phyloP scores from a whole-genome alignment of 139 green algal species.

The Nannochloris sp. region DNA sequence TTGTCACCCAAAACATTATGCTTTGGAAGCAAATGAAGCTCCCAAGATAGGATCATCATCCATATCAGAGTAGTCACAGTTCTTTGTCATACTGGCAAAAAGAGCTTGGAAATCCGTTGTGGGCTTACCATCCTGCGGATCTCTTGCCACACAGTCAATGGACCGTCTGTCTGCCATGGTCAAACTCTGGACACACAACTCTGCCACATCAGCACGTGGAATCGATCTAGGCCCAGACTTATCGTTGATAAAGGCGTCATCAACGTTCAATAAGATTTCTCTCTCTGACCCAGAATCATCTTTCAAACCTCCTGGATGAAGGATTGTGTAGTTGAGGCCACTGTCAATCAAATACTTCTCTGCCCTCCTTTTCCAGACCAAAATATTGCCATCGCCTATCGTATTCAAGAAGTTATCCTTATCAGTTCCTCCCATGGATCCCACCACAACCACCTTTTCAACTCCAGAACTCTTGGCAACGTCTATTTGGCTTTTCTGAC shows the following conservation, averaged over 20 bases:
- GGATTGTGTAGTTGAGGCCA: conserved; percentile 47
- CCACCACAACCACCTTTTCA: conserved; percentile 43
- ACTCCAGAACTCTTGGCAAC: conserved; percentile 57
- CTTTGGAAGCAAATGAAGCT: background rate
- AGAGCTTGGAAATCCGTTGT: conserved; percentile 39
- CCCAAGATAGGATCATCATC: conserved; percentile 1
- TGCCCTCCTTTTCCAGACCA: conserved; percentile 76
- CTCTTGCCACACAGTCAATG: conserved; percentile 36
- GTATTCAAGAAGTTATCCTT: conserved; percentile 52
- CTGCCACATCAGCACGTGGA: conserved; percentile 69
- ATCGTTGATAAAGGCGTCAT: conserved; percentile 59
- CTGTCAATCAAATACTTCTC: conserved; percentile 71
- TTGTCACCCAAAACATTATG: background rate
- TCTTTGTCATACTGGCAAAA: conserved; percentile 21
- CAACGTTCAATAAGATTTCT: conserved; percentile 62
- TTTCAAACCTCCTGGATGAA: conserved; percentile 72
- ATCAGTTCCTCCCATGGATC: conserved; percentile 65
- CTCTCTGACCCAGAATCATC: conserved; percentile 54
- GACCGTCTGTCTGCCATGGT: conserved; percentile 13
- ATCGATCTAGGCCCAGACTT: conserved; percentile 35
- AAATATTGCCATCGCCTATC: conserved; percentile 62
- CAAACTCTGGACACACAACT: conserved; percentile 40
- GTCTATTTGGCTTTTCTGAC: conserved; percentile 76
- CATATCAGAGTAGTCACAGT: conserved; percentile 24
- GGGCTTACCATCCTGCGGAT: conserved; percentile 22